Percentiles rank a stretch among this genome's conserved stretches.
Conservation (phyloP, 768 basidiomycete species). For the Clathrus columnatus region DNA sequence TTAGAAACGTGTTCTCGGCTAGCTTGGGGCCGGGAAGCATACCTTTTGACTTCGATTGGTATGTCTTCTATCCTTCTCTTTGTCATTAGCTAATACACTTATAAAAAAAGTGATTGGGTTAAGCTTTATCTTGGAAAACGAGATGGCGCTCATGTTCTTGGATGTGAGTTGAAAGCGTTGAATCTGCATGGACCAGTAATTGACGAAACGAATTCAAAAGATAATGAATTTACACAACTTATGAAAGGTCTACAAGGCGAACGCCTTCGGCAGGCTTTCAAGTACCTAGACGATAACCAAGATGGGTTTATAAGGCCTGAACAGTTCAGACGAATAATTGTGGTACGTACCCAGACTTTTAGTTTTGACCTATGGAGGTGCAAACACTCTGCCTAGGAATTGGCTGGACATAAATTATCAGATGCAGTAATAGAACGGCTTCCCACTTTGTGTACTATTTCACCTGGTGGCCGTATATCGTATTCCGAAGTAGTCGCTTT, state of each 20-base stretch:
- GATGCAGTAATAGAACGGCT: slow-evolving; percentile 87
- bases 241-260: slow-evolving; percentile 99
- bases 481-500: slow-evolving; percentile 97
- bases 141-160: slow-evolving; percentile 83
- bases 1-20: slow-evolving; percentile 83
- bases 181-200: background rate
- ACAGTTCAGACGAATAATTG: slow-evolving; percentile 90
- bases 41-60: slow-evolving; percentile 95
- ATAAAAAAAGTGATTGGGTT: slow-evolving; percentile 70
- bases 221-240: slow-evolving; percentile 95
- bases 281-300: slow-evolving; percentile 78
- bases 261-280: slow-evolving; percentile 92
- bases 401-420: slow-evolving; percentile 95
- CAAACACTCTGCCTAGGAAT: slow-evolving; percentile 48
- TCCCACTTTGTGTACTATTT: slow-evolving; percentile 85
- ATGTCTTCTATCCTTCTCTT: slow-evolving; percentile 8
- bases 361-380: background rate
- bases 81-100: background rate
- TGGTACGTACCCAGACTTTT: slow-evolving; percentile 42
- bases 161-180: slow-evolving; percentile 49
- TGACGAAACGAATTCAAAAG: slow-evolving; percentile 28
- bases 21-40: slow-evolving; percentile 73
- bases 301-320: slow-evolving; percentile 92
- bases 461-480: slow-evolving; percentile 82
- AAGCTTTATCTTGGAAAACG: slow-evolving; percentile 92